phyloP scores from a whole-genome alignment of 768 basidiomycete genomes.

The Mycena sanguinolenta region DNA sequence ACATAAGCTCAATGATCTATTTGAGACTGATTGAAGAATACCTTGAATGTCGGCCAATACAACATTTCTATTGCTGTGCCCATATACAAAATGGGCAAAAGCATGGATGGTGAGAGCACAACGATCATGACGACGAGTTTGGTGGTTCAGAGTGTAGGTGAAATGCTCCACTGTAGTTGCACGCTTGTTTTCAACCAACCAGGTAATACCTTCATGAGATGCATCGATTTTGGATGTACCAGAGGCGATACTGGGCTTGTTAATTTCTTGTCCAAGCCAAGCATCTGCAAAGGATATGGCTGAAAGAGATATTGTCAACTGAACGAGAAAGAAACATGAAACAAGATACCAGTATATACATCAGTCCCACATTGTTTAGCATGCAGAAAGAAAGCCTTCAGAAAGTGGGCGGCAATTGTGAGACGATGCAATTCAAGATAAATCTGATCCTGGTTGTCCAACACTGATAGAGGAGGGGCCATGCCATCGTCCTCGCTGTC shows the following conservation, averaged over 20 bases:
- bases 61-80: background rate
- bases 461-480: background rate
- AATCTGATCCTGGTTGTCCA: background rate
- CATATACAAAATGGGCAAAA: background rate
- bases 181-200: background rate
- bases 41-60: background rate
- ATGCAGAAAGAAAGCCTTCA: background rate
- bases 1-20: background rate
- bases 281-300: background rate
- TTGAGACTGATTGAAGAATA: background rate
- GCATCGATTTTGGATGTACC: background rate
- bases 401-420: background rate
- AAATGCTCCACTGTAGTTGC: background rate
- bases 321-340: background rate
- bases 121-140: background rate
- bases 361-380: background rate
- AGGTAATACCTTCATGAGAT: background rate
- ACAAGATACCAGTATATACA: background rate
- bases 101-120: background rate
- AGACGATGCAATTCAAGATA: background rate
- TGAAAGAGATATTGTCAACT: background rate
- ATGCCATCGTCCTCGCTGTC: background rate
- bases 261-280: background rate
- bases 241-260: background rate
- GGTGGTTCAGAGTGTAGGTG: background rate